Percentiles rank a stretch among this genome's conserved stretches.
These are phyloP conservation scores for Nothomitra cinnamomea DNA, from an alignment of 2,329 filamentous ascomycete genomes.

Conservation along the genomic window DNA sequence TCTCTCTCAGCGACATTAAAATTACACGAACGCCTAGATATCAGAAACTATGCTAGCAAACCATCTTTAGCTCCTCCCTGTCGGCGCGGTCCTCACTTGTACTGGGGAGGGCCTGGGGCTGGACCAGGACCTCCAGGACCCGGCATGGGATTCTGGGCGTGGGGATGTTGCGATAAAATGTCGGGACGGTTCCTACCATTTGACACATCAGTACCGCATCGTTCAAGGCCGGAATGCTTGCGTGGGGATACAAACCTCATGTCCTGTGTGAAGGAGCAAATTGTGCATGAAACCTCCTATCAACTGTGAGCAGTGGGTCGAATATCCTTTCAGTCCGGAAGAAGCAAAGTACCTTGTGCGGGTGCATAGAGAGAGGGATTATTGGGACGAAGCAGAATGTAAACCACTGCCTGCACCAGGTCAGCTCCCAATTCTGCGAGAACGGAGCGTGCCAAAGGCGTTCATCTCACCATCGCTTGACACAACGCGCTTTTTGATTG, in stretches of 20 bases:
- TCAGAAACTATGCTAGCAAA: not conserved
- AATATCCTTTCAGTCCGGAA: not conserved
- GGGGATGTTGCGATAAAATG: conserved; percentile 11
- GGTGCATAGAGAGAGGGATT: conserved; percentile 4
- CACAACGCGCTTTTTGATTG: conserved; percentile 6
- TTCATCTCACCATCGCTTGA: conserved; percentile 7
- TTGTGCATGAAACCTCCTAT: conserved; percentile 14
- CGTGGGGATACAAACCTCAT: conserved; percentile 8
- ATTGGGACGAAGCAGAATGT: conserved; percentile 9
- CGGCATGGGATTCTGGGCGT: not conserved
- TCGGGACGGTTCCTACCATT: conserved; percentile 12
- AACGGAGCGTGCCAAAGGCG: not conserved
- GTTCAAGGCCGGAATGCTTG: not conserved
- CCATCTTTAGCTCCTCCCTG: not conserved
- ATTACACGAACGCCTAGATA: not conserved
- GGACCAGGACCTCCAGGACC: conserved; percentile 1
- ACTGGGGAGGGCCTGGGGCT: conserved; percentile 1
- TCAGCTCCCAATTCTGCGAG: not conserved
- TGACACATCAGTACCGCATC: not conserved
- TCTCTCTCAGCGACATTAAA: too few species aligned
- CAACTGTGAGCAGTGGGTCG: not conserved
- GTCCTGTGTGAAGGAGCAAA: conserved; percentile 15
- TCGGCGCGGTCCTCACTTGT: not conserved
- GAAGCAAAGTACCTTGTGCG: conserved; percentile 7
- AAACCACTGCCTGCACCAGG: conserved; percentile 6